Evolutionary conservation across 331 rosid genomes (phyloP), one percentile per base, ranked within the genome.

Genomic region (Dryas integrifolia): DNA sequence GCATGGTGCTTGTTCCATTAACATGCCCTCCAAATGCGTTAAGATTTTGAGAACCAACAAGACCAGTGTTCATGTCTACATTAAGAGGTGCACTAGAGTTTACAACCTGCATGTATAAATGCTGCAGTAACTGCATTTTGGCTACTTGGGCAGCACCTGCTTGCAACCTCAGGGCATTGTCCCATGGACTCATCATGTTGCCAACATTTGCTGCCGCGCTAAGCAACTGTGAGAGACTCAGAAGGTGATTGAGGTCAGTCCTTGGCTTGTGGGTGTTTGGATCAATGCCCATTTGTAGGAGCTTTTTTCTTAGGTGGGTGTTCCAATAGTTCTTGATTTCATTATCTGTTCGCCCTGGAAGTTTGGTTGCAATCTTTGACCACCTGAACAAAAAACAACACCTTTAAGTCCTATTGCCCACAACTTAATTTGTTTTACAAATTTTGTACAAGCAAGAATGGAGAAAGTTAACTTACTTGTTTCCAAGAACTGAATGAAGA

Each of bases 271-370:
- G 98, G 63, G 98, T 93, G 64, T 76, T 88, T 7, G 98, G 98
- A 58, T 93, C 96, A 72, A 93, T 83, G 5, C 98, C 97, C 92
- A 87, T 88, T 51, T 84, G 83, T 0, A 91, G 84, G 57, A 93
- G 96, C 84, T 89, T 93, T 62, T 90, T 93, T 65, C 92, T 93
- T 50, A 93, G 77, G 69, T 74, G 80, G 1, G 98, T 93, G 80
- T 92, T 92, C 98, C 98, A 92, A 39, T 74, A 92, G 18, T 92
- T 92, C 83, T 92, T 92, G 41, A 91, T 90, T 66, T 90, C 97
- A 24, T 90, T 90, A 30, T 92, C 98, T 0, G 98, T 92, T 76
- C 97, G n/a, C 24, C 98, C 95, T 0, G 96, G 96, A 46, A 94
- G 95, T 88, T 89, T 91, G 0, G 79, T 53, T 41, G 98, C 98